These are phyloP conservation scores for Aspergillus japonicus DNA, from an alignment of 2,329 filamentous ascomycete genomes.

Conservation along the genomic window DNA sequence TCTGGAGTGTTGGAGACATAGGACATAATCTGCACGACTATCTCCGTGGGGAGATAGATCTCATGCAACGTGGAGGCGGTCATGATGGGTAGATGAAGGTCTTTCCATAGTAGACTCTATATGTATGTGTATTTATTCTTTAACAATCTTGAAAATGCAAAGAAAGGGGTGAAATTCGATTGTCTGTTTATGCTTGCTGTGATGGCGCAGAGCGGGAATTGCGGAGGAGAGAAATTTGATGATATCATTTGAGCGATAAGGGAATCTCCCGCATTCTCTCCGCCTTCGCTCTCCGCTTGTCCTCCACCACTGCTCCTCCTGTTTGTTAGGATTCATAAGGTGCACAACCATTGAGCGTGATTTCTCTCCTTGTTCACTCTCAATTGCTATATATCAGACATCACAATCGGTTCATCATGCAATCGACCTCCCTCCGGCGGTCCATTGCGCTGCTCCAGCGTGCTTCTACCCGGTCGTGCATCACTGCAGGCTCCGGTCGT, in stretches of 20 bases:
- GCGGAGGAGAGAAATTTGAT: not conserved
- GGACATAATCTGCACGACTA: slow-evolving; percentile 52
- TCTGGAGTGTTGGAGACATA: slow-evolving; percentile 37
- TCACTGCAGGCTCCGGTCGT: slow-evolving; percentile 15
- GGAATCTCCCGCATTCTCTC: not conserved
- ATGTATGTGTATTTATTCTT: not conserved
- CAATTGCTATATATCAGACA: not conserved
- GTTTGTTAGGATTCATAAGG: not conserved
- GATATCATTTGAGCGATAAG: not conserved
- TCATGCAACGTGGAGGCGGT: slow-evolving; percentile 21
- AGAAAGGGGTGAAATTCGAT: not conserved
- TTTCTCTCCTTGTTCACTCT: not conserved
- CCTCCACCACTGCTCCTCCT: not conserved
- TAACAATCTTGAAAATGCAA: not conserved
- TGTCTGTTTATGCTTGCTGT: not conserved
- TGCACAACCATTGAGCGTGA: not conserved
- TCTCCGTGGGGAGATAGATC: slow-evolving; percentile 54
- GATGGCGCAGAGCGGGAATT: not conserved
- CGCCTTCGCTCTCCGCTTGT: not conserved
- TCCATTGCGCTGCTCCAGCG: slow-evolving; percentile 30
- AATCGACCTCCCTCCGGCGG: slow-evolving; percentile 24
- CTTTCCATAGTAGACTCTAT: not conserved
- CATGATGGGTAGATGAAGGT: slow-evolving; percentile 13
- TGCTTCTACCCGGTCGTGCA: slow-evolving; percentile 19
- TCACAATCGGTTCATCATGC: slow-evolving; percentile 21